Percentiles rank a stretch among this genome's conserved stretches.
These are phyloP conservation scores for Heterobasidion annosum DNA, from an alignment of 1,284 basidiomycete species.

Conservation along the genomic window DNA sequence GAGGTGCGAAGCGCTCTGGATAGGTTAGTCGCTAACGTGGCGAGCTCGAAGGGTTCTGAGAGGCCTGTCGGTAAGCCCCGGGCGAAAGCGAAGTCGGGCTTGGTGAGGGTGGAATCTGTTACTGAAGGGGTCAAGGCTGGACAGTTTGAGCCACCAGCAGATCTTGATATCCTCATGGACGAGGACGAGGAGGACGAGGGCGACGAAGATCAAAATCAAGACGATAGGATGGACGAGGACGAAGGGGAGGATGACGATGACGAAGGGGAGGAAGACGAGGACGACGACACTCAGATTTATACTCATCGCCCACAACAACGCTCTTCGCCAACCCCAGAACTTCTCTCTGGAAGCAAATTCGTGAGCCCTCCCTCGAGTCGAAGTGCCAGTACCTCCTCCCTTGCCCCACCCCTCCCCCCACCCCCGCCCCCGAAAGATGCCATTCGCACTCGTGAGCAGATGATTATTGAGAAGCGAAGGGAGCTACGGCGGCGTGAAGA, in stretches of 20 bases:
- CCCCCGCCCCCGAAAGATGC: conserved; percentile 55
- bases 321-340: conserved; percentile 6
- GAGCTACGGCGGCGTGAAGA: conserved; percentile 49
- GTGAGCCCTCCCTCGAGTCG: conserved; percentile 17
- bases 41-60: conserved; percentile 6
- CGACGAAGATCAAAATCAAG: conserved; percentile 14
- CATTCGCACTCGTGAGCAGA: conserved; percentile 54
- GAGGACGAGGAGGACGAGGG: conserved; percentile 16
- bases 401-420: conserved; percentile 26
- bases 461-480: conserved; percentile 65
- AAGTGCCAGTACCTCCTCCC: conserved; percentile 30
- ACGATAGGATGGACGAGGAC: background rate
- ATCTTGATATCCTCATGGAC: conserved; percentile 21
- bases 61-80: background rate
- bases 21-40: conserved; percentile 65
- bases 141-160: conserved; percentile 23
- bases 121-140: conserved; percentile 23
- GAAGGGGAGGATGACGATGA: background rate
- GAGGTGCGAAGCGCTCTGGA: conserved; percentile 74
- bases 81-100: conserved; percentile 10
- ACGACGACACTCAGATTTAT: background rate
- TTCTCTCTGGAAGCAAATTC: conserved; percentile 8
- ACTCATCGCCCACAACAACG: background rate
- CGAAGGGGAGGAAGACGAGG: conserved; percentile 2
- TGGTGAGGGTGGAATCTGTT: conserved; percentile 19